Evolutionary conservation across 2,329 filamentous ascomycete species (phyloP), one percentile per base, ranked within the genome.

Genomic region (Huntiella omanensis): DNA sequence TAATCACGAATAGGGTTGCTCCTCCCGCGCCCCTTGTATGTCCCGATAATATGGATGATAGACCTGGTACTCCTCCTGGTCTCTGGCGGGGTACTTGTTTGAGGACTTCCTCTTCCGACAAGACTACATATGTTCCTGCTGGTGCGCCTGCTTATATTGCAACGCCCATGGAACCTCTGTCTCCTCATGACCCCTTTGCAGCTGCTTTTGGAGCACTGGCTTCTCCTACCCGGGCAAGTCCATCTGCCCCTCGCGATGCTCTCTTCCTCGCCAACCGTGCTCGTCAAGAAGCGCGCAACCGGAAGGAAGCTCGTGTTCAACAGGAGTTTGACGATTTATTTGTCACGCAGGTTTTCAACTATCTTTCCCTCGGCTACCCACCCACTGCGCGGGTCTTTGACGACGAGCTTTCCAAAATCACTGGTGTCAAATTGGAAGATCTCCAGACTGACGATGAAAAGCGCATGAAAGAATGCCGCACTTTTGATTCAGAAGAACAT

Each of bases 311-410:
- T 1, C 68, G 69, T 54, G 72, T 77, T 50, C 57, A 63, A 3
- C 60, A 62, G 45, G 86, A 94, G 60, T 93, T 91, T 55, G 69
- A 79, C 50, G 84, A 94, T 58, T 68, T 68, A 3, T 94, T 95
- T 58, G 76, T 95, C 47, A 94, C 87, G 0, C 88, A 96, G 61
- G 87, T 96, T 5, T 96, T 92, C 69, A 95, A 96, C 60, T 96
- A 96, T 60, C 70, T 96, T 12, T 93, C 85, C 0, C 71, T 96
- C 4, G 88, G 88, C 4, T 95, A 95, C 59, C 87, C 88, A 3
- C 79, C 83, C 33, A 76, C 86, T 55, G 88, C 87, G 8, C 75
- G 80, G 16, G 71, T 75, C 34, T 96, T 83, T 56, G 88, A 96
- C 57, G 72, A 78, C 8, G 88, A 96, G 64, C 68, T 96, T 15